phyloP scores from a whole-genome alignment of 768 basidiomycete genomes.

The Pisolithus sp. region DNA sequence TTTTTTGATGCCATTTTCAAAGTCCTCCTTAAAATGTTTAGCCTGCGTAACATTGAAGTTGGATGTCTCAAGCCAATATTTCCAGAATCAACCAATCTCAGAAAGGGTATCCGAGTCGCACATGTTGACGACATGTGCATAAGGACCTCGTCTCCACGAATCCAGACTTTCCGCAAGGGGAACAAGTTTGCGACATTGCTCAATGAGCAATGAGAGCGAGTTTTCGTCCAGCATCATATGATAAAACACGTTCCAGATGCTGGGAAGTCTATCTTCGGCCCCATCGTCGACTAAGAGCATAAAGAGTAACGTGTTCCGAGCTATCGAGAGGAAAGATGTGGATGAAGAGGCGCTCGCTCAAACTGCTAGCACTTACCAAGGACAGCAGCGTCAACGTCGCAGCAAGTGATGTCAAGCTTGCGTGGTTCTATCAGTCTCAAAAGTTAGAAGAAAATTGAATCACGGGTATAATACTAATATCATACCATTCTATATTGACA shows the following conservation, averaged over 20 bases:
- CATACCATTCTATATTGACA: background rate
- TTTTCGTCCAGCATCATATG: constrained; percentile 21
- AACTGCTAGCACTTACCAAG: constrained; percentile 14
- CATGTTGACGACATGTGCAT: constrained; percentile 17
- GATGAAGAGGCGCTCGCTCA: background rate
- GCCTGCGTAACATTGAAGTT: constrained; percentile 8
- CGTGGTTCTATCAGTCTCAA: constrained; percentile 10
- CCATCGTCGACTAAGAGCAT: constrained; percentile 21
- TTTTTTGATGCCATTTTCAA: constrained; percentile 17
- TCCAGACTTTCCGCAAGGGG: constrained; percentile 10
- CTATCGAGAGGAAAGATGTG: constrained; percentile 1
- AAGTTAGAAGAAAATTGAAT: background rate
- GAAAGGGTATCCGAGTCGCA: constrained; percentile 21
- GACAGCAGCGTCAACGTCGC: constrained; percentile 24
- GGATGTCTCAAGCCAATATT: constrained; percentile 8
- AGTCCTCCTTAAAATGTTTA: constrained; percentile 11
- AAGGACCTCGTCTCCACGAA: constrained; percentile 23
- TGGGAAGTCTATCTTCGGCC: constrained; percentile 10
- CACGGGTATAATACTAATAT: background rate
- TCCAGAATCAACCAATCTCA: constrained; percentile 19
- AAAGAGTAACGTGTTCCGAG: constrained; percentile 26
- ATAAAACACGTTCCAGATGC: constrained; percentile 28
- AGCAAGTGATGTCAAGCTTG: constrained; percentile 24
- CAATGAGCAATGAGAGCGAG: constrained; percentile 18
- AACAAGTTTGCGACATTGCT: constrained; percentile 21